Base-by-base conservation (phyloP, 306 rosid species). In the Prunus kanzakura region DNA sequence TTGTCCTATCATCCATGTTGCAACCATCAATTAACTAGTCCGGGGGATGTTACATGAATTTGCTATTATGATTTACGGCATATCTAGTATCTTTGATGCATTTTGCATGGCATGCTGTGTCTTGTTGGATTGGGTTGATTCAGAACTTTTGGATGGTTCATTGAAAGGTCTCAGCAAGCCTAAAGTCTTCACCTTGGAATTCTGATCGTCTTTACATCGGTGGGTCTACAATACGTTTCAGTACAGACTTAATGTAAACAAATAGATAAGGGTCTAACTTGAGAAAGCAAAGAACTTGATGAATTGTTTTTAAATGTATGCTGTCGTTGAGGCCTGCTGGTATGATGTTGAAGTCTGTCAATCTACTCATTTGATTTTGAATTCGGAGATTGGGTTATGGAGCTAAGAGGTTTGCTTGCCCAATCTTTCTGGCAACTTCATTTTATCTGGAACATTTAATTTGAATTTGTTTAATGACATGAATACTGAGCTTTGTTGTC, bases 401-500 rank as follows among this genome's bases (percentile, higher is more conserved):
- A 57, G 16, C 30, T 22, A 57, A 57, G 7, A 57, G 23, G 15
- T 25, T 57, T 57, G 8, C 29, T 20, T 30, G 29, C 9, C 8
- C 32, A 6, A 6, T 71, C 47, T 2, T 30, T 18, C 35, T 11
- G 19, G 27, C 45, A 11, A 13, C 30, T 22, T 57, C 63, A 11
- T 20, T 57, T 57, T 51, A 27, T 32, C 43, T 35, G 29, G 51
- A 35, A 6, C 23, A 27, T 32, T 46, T 18, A 20, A 35, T 38
- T 54, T 22, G 51, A 55, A 19, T 22, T 8, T 55, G 65, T 35
- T 55, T 20, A 71, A 11, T 13, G 32, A 25, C 65, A 5, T 60
- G 67, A 63, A 63, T 63, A 15, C 67, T 13, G 71, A 72, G 76
- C 35, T 60, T 25, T 60, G 65, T 29, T 25, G 29, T 9, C 67